These are phyloP conservation scores for Blastobotrys apis DNA, from an alignment of 1,139 yeast species.

Conservation along the genomic window DNA sequence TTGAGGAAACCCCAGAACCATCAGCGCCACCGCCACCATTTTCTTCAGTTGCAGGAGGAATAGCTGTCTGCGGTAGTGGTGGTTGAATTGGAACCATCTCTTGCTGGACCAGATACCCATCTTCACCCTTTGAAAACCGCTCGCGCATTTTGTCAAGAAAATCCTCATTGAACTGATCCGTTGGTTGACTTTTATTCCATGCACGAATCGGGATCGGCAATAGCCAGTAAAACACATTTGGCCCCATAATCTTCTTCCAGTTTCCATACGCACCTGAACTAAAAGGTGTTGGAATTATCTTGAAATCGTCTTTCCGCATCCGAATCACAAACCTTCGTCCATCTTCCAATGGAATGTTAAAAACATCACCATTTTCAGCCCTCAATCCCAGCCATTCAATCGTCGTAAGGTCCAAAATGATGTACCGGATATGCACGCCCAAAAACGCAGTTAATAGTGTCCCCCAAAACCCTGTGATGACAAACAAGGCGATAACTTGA, in stretches of 20 bases:
- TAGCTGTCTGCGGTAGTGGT: too few relatives aligned
- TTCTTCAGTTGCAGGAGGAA: too few relatives aligned
- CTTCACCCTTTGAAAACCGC: conserved; percentile 23
- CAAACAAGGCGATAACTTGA: conserved; percentile 33
- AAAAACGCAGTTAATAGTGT: conserved; percentile 29
- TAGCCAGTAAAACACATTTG: conserved; percentile 34
- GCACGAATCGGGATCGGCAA: conserved; percentile 30
- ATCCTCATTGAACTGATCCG: conserved; percentile 21
- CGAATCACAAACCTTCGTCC: conserved; percentile 28
- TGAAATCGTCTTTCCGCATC: conserved; percentile 21
- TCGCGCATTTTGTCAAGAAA: conserved; percentile 24
- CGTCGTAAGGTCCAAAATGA: conserved; percentile 33
- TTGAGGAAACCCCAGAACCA: too few relatives aligned
- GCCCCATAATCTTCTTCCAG: conserved; percentile 36
- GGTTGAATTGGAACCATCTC: too few relatives aligned
- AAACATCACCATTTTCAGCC: conserved; percentile 28
- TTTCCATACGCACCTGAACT: conserved; percentile 32
- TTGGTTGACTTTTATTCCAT: conserved; percentile 12
- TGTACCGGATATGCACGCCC: conserved; percentile 30
- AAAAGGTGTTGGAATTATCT: conserved; percentile 30
- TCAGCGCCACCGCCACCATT: too few relatives aligned
- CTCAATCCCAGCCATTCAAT: conserved; percentile 33
- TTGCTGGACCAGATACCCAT: conserved; percentile 22
- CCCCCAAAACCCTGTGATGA: conserved; percentile 27
- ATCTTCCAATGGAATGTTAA: conserved; percentile 24